Evolutionary conservation across 2,329 filamentous ascomycete genomes (phyloP), one percentile per base, ranked within the genome.

Genomic region (Aspergillus texensis): DNA sequence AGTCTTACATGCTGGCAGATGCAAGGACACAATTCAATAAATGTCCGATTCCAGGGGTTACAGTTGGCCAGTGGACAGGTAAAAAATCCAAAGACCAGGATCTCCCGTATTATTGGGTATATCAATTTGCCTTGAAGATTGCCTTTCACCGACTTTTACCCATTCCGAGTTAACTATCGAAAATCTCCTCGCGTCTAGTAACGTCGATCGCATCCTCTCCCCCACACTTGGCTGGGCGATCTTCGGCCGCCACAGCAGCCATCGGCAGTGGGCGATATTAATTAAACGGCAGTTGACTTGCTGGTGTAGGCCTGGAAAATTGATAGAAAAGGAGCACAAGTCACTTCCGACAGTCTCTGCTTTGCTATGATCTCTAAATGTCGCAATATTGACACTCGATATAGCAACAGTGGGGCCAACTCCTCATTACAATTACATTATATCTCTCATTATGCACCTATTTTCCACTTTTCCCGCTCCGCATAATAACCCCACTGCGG

Each of bases 101-200:
- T 48, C 45, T 14, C 4, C 24, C 3, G 14, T 48, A 8, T 26
- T 36, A 16, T 30, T 16, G 46, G 46, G 16, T 10, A n/a, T 19
- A 21, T 16, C 30, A 14, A 28, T 34, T 32, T 36, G 50, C 26
- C 28, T 11, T 21, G n/a, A 11, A 36, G 30, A 54, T 34, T 28
- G 28, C 28, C 24, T 30, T 39, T 55, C 32, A 55, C 52, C 52
- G 52, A 55, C 52, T 54, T 54, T 54, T 54, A 36, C 16, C 52
- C 30, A 24, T 39, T 41, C 3, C 52, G 52, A 55, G n/a, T 26
- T 14, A 41, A 32, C 21, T 32, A 55, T 39, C 34, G 32, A 55
- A 26, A 39, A 55, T 55, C 52, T 19, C 52, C 52, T 55, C 32
- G 30, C 52, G 14, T 26, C 21, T 14, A 39, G 8, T 0, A 21